A percentile compares a stretch with the other conserved stretches of the same genome.
phyloP scores from a whole-genome alignment of 1,284 basidiomycete species.

The Pholiota adiposa region DNA sequence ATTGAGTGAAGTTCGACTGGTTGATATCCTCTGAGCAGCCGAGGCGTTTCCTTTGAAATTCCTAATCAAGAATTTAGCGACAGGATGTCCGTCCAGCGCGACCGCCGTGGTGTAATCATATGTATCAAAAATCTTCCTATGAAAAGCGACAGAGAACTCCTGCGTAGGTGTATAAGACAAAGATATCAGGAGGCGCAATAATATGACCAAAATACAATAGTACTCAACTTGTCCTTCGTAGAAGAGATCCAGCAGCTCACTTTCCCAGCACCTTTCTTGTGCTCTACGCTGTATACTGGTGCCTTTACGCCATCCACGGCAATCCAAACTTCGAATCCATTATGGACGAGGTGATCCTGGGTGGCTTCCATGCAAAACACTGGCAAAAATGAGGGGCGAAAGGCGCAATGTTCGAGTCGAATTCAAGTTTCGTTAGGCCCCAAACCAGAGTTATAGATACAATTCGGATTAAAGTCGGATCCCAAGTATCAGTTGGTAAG shows the following conservation, averaged over 20 bases:
- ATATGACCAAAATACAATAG: no score
- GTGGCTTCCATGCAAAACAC: not conserved
- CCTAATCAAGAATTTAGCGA: not conserved
- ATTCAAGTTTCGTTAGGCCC: no score
- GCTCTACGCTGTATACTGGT: not conserved
- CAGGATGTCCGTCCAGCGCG: not conserved
- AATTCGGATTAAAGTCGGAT: no score
- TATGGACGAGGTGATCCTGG: not conserved
- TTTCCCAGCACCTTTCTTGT: not conserved
- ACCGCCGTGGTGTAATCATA: not conserved
- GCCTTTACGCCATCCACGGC: not conserved
- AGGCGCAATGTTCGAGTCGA: no score
- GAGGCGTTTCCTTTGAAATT: not conserved
- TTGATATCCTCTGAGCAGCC: not conserved
- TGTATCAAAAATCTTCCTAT: not conserved
- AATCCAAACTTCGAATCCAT: not conserved
- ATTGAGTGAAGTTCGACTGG: not conserved
- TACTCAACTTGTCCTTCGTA: not conserved
- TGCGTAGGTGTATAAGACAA: not conserved
- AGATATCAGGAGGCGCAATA: no score
- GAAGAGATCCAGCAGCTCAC: conserved; percentile 6
- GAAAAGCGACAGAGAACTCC: not conserved
- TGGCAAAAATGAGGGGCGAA: no score
- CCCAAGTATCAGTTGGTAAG: no score
- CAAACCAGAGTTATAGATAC: no score